These are phyloP conservation scores for Coemansia interrupta DNA, from an alignment of 192 early-diverging fungal genomes.

Conservation along the genomic window DNA sequence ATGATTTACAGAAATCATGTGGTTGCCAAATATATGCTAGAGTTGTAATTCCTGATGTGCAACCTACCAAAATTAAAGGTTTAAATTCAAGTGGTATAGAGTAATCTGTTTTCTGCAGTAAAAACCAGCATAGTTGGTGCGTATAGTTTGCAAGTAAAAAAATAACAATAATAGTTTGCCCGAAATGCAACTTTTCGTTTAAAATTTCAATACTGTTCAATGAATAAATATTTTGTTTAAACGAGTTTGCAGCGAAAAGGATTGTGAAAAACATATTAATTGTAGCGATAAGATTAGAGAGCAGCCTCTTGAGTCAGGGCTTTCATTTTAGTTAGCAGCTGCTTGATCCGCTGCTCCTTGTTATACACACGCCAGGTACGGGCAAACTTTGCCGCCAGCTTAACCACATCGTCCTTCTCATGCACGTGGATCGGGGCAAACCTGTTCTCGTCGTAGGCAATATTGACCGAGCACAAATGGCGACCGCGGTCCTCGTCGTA, in stretches of 20 bases:
- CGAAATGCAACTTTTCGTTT: no score
- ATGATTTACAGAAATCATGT: no score
- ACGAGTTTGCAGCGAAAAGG: neutral
- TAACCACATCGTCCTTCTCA: constrained; percentile 40
- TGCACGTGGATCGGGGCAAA: constrained; percentile 49
- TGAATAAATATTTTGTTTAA: no score
- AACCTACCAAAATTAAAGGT: no score
- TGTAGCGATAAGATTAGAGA: constrained; percentile 11
- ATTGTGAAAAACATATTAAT: constrained; percentile 1
- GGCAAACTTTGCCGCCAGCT: constrained; percentile 38
- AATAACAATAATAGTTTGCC: no score
- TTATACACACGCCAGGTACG: constrained; percentile 43
- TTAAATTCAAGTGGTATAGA: no score
- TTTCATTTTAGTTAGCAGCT: constrained; percentile 42
- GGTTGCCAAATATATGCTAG: no score
- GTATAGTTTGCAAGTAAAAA: no score
- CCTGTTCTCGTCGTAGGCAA: constrained; percentile 35
- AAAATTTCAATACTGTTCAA: no score
- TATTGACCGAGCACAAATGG: constrained; percentile 43
- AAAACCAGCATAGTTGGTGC: no score
- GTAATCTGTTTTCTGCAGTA: no score
- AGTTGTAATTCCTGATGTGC: no score
- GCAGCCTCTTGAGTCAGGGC: constrained; percentile 21
- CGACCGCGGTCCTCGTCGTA: constrained; percentile 48
- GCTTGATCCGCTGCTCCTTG: constrained; percentile 46